Percentiles rank a stretch among this genome's conserved stretches.
Conservation (phyloP, 148 eudicot species). For the Vaccinium macrocarpon region DNA sequence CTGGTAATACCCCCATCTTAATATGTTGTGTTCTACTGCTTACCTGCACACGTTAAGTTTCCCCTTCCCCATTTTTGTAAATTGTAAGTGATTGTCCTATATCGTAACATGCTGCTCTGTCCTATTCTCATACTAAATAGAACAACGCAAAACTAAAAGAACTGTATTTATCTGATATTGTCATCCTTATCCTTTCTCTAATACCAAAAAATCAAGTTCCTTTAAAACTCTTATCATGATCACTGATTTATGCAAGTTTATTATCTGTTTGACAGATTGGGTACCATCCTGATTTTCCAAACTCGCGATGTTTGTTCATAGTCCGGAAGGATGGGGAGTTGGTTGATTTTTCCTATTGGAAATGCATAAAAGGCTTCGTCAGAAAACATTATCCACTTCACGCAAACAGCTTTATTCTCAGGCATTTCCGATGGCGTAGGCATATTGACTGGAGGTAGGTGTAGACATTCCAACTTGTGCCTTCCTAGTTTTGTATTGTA, state of each 20-base stretch:
- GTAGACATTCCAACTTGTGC: conserved; percentile 16
- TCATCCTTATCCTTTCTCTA: neutral
- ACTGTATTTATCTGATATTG: neutral
- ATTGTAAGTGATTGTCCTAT: neutral
- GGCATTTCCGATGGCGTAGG: conserved; percentile 69
- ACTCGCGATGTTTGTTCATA: conserved; percentile 82
- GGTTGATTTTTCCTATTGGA: conserved; percentile 89
- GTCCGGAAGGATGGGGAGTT: conserved; percentile 77
- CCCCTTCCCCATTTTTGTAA: neutral
- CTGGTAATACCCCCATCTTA: neutral
- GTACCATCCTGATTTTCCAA: conserved; percentile 74
- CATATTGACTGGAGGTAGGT: conserved; percentile 44
- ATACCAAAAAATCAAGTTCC: conserved; percentile 3
- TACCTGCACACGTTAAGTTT: neutral
- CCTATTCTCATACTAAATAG: neutral
- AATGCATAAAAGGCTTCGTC: conserved; percentile 81
- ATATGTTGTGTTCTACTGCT: neutral
- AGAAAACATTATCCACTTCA: conserved; percentile 71
- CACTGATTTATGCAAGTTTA: conserved; percentile 8
- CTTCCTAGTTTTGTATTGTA: conserved; percentile 14
- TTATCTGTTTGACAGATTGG: conserved; percentile 58
- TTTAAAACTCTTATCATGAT: neutral
- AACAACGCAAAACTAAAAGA: neutral
- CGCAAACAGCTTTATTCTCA: conserved; percentile 80
- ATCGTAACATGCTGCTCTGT: neutral